A percentile compares a stretch with the other conserved stretches of the same genome.
Evolutionary conservation across 179 eudicot genomes (phyloP).

Genomic region (Spinacia oleracea): DNA sequence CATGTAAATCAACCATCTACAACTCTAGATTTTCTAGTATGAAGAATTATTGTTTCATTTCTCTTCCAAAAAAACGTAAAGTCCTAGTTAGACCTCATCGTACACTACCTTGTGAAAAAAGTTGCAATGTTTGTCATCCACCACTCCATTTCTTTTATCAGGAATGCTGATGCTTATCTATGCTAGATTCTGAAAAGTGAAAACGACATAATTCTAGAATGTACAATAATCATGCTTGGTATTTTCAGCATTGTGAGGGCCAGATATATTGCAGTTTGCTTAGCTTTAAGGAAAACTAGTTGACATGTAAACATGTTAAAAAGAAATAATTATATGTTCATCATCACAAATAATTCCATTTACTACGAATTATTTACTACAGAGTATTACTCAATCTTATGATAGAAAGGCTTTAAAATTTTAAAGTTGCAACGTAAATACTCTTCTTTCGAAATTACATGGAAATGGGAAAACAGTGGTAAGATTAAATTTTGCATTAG

Average conservation of each 20-base stretch:
- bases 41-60: background rate
- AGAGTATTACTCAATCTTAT: background rate
- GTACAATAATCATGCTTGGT: background rate
- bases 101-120: background rate
- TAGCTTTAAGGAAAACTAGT: background rate
- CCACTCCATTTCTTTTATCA: background rate
- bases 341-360: background rate
- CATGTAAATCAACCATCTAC: background rate
- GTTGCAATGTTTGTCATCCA: background rate
- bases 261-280: background rate
- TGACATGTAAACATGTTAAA: constrained; percentile 4
- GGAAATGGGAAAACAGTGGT: background rate
- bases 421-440: background rate
- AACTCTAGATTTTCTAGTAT: background rate
- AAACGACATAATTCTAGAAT: background rate
- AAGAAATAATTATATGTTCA: background rate
- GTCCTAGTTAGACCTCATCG: no score
- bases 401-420: background rate
- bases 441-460: background rate
- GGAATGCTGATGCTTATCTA: background rate
- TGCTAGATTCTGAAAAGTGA: constrained; percentile 6
- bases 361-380: no score
- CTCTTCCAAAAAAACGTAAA: background rate
- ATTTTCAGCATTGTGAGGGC: constrained; percentile 11
- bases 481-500: background rate